Conservation (phyloP, 257 asterid species). For the Phtheirospermum japonicum region DNA sequence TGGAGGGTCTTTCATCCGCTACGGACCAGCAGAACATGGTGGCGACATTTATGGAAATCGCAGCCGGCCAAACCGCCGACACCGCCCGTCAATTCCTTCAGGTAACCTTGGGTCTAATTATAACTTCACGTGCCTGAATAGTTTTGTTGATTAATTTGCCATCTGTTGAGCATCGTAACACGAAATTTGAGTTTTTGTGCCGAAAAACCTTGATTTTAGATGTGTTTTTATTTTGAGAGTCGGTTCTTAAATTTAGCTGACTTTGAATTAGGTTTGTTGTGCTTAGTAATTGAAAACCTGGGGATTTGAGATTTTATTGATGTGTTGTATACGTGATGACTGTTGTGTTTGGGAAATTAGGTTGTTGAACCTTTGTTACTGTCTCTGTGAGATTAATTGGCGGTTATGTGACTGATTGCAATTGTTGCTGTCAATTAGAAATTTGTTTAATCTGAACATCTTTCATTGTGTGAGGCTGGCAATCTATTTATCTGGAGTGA, state of each 20-base stretch:
- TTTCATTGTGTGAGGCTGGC: not conserved
- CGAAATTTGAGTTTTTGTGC: not conserved
- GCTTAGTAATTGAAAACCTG: slow-evolving; percentile 7
- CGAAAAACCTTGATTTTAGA: not conserved
- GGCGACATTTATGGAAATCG: slow-evolving; percentile 75
- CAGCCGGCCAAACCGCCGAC: slow-evolving; percentile 76
- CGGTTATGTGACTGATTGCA: not conserved
- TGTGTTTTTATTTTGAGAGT: not conserved
- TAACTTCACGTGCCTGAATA: not conserved
- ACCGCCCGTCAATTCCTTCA: slow-evolving; percentile 89
- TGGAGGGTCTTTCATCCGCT: slow-evolving; percentile 55
- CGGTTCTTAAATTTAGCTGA: slow-evolving; percentile 1
- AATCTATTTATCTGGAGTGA: not conserved
- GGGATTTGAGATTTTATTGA: not conserved
- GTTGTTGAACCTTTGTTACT: not conserved
- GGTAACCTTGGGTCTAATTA: slow-evolving; percentile 37
- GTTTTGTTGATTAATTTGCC: not conserved
- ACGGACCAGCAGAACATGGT: slow-evolving; percentile 66
- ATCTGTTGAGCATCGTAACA: slow-evolving; percentile 10
- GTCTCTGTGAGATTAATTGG: not conserved
- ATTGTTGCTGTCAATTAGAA: not conserved
- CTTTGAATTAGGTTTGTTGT: not conserved
- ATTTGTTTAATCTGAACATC: not conserved
- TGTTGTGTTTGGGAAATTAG: slow-evolving; percentile 5
- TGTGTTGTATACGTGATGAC: not conserved